Evolutionary conservation across 192 early-diverging fungal species (phyloP), one percentile per base, ranked within the genome.

Genomic region (Linnemannia hyalina): DNA sequence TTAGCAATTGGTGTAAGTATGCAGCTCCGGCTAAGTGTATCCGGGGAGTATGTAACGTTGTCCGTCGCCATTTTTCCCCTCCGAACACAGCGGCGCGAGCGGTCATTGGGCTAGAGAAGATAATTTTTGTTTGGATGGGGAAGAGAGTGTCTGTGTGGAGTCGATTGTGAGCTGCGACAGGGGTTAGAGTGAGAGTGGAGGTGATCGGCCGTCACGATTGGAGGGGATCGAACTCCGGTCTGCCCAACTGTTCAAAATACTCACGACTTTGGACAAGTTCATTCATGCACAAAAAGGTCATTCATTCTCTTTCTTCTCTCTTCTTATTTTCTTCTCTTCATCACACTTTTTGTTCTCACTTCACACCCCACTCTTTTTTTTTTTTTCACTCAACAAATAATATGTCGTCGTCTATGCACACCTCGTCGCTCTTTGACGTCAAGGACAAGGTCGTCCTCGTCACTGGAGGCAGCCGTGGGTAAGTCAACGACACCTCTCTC

Each of bases 371-470:
- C 47, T 36, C 74, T 13, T 76, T 40, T 38, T 13, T 76, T 40
- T 38, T 35, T 35, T 35, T 35, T 32, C 49, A 23, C 40, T 36
- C 68, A 8, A 36, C 20, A 52, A 23, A 13, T 22, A 75, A 1
- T 68, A 82, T 77, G 75, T 73, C 81, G 1, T 79, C 81, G 11
- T 79, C 82, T 52, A 93, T 94, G 92, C 90, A 93, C 63, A 80
- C 80, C 57, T 88, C 93, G 55, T 83, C 83, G 2, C 91, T 93
- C 70, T 95, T 93, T 80, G 91, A 87, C 16, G 93, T 96, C 76
- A 92, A 94, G 80, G 93, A 92, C 89, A 97, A 97, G 88, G 93
- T 95, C 47, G 96, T 94, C 38, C 89, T 97, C 47, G 91, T 97
- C 46, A 97, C 96, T 23, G 96, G 96, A 65, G 95, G 95, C 76